These are phyloP conservation scores for Vanderwaltozyma verrucispora DNA, from an alignment of 805 yeast species.

Conservation along the genomic window DNA sequence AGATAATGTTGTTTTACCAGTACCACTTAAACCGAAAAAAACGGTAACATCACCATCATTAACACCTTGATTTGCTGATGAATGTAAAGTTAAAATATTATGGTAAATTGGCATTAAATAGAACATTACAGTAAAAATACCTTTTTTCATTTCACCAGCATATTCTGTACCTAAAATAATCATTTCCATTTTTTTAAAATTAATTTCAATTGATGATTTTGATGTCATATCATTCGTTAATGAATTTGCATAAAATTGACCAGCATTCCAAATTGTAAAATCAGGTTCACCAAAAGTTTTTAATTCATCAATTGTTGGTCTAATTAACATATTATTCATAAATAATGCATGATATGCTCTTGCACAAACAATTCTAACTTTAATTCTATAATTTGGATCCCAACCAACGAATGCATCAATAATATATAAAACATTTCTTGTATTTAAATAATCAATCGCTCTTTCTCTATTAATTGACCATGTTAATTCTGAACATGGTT, in stretches of 20 bases:
- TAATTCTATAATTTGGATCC: constrained; percentile 96
- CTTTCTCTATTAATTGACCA: constrained; percentile 95
- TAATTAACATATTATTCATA: constrained; percentile 96
- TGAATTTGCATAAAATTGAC: constrained; percentile 96
- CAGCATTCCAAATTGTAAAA: constrained; percentile 96
- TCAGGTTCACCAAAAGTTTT: constrained; percentile 92
- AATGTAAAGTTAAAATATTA: constrained; percentile 85
- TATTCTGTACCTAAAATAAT: constrained; percentile 96
- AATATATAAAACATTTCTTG: constrained; percentile 86
- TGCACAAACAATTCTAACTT: constrained; percentile 93
- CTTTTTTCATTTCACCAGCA: constrained; percentile 99
- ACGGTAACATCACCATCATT: constrained; percentile 78
- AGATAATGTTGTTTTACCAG: constrained; percentile 95
- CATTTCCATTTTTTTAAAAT: constrained; percentile 98
- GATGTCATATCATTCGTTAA: constrained; percentile 98
- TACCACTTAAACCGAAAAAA: constrained; percentile 95
- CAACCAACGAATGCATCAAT: constrained; percentile 98
- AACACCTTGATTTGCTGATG: constrained; percentile 87
- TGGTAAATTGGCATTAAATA: constrained; percentile 95
- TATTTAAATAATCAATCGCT: constrained; percentile 93
- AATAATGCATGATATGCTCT: constrained; percentile 97
- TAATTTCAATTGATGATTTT: constrained; percentile 88
- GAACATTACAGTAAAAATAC: constrained; percentile 98
- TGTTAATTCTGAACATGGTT: constrained; percentile 84
- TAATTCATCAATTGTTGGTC: constrained; percentile 87